These are phyloP conservation scores for Tolypocladium ophioglossoides DNA, from an alignment of 2,329 filamentous ascomycete species.

Conservation along the genomic window DNA sequence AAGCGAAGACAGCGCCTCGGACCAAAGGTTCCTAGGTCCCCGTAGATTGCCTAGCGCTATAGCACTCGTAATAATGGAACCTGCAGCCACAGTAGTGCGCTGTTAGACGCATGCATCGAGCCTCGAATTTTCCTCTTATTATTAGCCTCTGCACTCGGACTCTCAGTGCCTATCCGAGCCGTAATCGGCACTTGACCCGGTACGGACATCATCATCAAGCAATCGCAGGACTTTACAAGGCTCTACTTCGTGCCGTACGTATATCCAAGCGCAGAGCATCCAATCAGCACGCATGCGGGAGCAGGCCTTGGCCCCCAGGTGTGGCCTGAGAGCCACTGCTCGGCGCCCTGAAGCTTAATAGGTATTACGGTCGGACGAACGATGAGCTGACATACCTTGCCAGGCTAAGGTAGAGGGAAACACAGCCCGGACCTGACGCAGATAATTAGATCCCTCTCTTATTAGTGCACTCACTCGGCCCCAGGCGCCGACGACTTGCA, in stretches of 20 bases:
- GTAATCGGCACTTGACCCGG: neutral
- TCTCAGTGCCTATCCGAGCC: neutral
- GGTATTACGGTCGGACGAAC: neutral
- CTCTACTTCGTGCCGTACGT: neutral
- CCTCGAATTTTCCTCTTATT: neutral
- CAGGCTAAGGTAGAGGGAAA: too few species aligned
- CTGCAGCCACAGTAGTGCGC: neutral
- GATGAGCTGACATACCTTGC: neutral
- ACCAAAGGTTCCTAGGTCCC: too few species aligned
- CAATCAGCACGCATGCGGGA: neutral
- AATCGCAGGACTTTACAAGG: neutral
- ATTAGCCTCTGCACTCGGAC: neutral
- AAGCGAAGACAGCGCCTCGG: neutral
- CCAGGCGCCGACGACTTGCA: too few species aligned
- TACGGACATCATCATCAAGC: neutral
- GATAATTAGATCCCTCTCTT: neutral
- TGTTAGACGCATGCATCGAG: neutral
- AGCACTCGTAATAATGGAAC: constrained; percentile 5
- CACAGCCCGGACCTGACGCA: neutral
- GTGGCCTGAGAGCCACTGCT: neutral
- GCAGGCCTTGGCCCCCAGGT: too few species aligned
- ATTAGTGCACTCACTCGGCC: neutral
- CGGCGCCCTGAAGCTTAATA: neutral
- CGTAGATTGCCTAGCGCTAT: neutral
- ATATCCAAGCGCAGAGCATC: neutral